phyloP scores from a whole-genome alignment of 495 filamentous ascomycete species.

The Hypoxylon crocopeplum region DNA sequence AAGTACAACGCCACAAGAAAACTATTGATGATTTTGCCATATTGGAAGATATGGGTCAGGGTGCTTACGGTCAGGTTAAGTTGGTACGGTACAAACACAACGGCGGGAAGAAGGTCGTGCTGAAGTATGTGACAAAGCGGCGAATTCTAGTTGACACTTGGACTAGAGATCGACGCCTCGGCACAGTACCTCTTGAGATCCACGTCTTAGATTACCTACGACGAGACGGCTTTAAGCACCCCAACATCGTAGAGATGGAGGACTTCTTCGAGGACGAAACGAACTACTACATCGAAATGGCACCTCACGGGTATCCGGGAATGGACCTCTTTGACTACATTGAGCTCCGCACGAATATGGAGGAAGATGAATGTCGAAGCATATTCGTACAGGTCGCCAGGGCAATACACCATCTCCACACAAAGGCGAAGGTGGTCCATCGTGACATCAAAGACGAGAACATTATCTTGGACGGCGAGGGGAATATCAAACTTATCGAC shows the following conservation, averaged over 20 bases:
- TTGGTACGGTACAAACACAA: conserved; percentile 86
- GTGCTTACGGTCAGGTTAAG: conserved; percentile 97
- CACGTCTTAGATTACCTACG: conserved; percentile 95
- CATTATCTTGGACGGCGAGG: conserved; percentile 92
- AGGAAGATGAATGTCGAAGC: conserved; percentile 88
- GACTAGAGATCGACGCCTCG: conserved; percentile 91
- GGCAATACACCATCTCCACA: conserved; percentile 90
- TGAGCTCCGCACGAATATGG: conserved; percentile 95
- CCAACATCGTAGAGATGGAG: conserved; percentile 98
- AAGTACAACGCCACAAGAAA: conserved; percentile 64
- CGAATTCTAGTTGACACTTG: conserved; percentile 98
- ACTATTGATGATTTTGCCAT: conserved; percentile 89
- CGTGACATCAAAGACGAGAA: conserved; percentile 99
- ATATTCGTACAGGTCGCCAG: conserved; percentile 93
- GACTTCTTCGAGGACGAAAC: conserved; percentile 98
- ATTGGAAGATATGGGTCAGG: conserved; percentile 98
- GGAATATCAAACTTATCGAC: conserved; percentile 95
- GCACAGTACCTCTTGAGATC: conserved; percentile 97
- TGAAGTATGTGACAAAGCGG: conserved; percentile 98
- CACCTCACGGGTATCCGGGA: conserved; percentile 91
- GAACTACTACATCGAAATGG: conserved; percentile 99
- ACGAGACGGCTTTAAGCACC: conserved; percentile 83
- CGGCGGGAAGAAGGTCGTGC: conserved; percentile 79
- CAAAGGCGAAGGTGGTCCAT: conserved; percentile 90
- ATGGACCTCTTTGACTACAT: conserved; percentile 99